Base-by-base conservation (phyloP, 2,329 filamentous ascomycete genomes). In the Fusarium pilosicola region DNA sequence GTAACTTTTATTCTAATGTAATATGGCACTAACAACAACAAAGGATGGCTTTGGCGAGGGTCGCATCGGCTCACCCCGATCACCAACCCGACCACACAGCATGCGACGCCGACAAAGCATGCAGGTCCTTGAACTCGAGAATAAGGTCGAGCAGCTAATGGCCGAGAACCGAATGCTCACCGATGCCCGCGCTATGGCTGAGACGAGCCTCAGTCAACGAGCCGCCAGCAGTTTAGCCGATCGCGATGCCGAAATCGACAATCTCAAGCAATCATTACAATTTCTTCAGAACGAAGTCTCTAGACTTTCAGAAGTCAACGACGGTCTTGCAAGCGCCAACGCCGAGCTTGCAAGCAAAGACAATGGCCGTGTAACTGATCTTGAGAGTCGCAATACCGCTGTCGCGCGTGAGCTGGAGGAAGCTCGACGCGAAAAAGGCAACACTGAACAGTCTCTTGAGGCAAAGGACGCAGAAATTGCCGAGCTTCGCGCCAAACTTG, bases 51-150 rank as follows among this genome's bases (percentile, higher is more conserved):
- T 91, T 86, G 96, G 96, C 85, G 94, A 97, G 85, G 94, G 93
- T 84, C 94, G 89, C 80, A 89, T 93, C 81, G 92, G 92, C 81
- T 97, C 95, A 81, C 95, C 96, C 80, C 91, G 93, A 79, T 98
- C 96, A 79, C 96, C 96, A 62, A 97, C 94, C 77, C 92, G 96
- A 83, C 95, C 96, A 78, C 94, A 95, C 80, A 98, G 95, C 86
- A 93, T 99, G 89, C 95, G 96, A 78, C 95, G 96, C 81, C 94
- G 96, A 80, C 96, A 97, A 84, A 98, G 96, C 88, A 96, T 98
- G 92, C 96, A 98, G 85, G 91, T 96, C 62, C 91, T 98, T 70
- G 96, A 99, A 79, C 91, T 99, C 80, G 95, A 98, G 86, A 88
- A 90, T 68, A 91, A 89, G 79, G 89, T 99, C 77, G 94, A 98